phyloP scores from a whole-genome alignment of 1,284 basidiomycete genomes.

The Ceratobasidium sp. region DNA sequence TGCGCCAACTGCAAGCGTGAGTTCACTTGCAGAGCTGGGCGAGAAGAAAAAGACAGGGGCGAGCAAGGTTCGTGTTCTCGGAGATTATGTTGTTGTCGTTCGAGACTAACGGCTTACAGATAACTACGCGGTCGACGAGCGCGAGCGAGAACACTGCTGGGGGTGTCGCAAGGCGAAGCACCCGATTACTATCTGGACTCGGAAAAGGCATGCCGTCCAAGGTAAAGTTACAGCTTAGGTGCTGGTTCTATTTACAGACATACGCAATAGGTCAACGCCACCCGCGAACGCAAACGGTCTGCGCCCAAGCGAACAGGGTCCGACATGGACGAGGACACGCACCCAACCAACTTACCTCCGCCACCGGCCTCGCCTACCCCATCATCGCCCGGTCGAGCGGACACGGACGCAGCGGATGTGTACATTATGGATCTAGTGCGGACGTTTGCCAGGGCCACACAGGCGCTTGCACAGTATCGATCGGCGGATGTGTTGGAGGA shows the following conservation, averaged over 20 bases:
- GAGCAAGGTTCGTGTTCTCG: constrained; percentile 7
- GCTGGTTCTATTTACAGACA: constrained; percentile 8
- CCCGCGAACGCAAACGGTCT: constrained; percentile 41
- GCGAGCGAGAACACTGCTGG: constrained; percentile 31
- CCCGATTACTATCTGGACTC: constrained; percentile 37
- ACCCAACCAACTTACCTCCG: constrained; percentile 32
- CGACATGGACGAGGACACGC: constrained; percentile 47
- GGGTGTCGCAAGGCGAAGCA: constrained; percentile 34
- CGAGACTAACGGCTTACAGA: background rate
- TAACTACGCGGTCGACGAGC: constrained; percentile 34
- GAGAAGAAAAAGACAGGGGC: constrained; percentile 39
- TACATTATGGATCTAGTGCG: constrained; percentile 85
- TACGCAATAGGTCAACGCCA: constrained; percentile 21
- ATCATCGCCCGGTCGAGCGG: constrained; percentile 31
- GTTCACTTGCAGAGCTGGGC: constrained; percentile 17
- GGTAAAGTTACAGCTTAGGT: constrained; percentile 26
- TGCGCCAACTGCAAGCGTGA: constrained; percentile 18
- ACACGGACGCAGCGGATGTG: constrained; percentile 75
- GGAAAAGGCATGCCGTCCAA: constrained; percentile 41
- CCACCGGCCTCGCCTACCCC: constrained; percentile 37
- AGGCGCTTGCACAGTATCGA: constrained; percentile 78
- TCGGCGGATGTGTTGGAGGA: constrained; percentile 77
- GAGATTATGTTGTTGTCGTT: background rate
- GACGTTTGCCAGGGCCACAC: constrained; percentile 79
- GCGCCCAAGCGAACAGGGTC: constrained; percentile 47